Evolutionary conservation across 805 yeast genomes (phyloP), one percentile per base, ranked within the genome.

Genomic region (Kluyveromyces lactis): DNA sequence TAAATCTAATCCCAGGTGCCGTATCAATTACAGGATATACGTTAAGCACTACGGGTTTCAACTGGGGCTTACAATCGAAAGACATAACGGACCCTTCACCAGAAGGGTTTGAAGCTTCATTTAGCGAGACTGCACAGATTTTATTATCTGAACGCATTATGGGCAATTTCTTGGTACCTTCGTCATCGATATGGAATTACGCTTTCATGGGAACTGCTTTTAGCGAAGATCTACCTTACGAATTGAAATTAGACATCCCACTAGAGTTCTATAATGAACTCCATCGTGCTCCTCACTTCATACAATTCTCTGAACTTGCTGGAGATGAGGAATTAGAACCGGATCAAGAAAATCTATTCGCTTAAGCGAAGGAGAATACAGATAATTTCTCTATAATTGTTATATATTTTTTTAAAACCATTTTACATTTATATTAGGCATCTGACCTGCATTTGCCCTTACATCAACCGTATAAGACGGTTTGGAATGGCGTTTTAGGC

Each of bases 281-380:
- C 26, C 98, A 92, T 55, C 79, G 98, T 35, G 92, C 96, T 2
- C 69, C 78, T 23, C 98, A 92, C 60, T 92, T 92, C 63, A 67
- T 77, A 36, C 72, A 79, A 4, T 86, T 90, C 55, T 75, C 71
- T 41, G 83, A 77, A 43, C 57, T 84, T 34, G 86, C 79, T 41
- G 77, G 71, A 15, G 62, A 58, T 7, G 63, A 58, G 18, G 75
- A 64, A 13, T 52, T 76, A 37, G 87, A 81, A 53, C 84, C 84
- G 8, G 82, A 75, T 26, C 79, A 75, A 58, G 79, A 77, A 46
- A 79, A 79, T 56, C 73, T 75, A 5, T 78, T 81, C 55, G 73
- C 73, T 13, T 76, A 51, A 52, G 13, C 29, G 5, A 11, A 6
- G 9, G 6, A 21, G 6, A 21, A 6, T 21, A 21, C 8, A 21